Evolutionary conservation across 2,329 filamentous ascomycete species (phyloP), one percentile per base, ranked within the genome.

Genomic region (Trichoderma breve): DNA sequence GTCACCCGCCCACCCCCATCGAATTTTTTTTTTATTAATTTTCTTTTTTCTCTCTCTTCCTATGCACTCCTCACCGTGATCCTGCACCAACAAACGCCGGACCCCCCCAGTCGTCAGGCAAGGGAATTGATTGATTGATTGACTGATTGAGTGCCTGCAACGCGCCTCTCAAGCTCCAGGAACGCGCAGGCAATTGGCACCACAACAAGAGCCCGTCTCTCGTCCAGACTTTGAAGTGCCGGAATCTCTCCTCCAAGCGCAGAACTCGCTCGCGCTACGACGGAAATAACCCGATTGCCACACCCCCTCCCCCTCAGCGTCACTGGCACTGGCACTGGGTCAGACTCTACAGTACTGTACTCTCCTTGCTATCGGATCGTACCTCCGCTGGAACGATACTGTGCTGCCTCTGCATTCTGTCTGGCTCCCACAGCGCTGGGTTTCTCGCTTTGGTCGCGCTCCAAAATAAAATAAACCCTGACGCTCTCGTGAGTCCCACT

Each of bases 251-350:
- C 34, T 14, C 39, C 39, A 60, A 21, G 55, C 55, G 28, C 55
- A 32, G n/a, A 34, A 32, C 55, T 32, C 15, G 28, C 26, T 72
- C 60, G 71, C 71, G 43, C 71, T 72, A 78, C 75, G 68, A 77
- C 77, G 77, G 77, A 80, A 80, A 80, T 77, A 79, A 76, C 75
- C 79, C 78, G 78, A 80, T 77, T 79, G 62, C 73, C 73, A 74
- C 73, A 74, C 74, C 26, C 75, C 75, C 71, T 36, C 34, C 76
- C 73, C 73, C 15, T 15, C 43, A 47, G 43, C 43, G 18, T 73
- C 69, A 62, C 68, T 66, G 47, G 63, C 15, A 43, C 12, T 14
- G 39, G 73, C 69, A 62, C 68, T 66, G 47, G 63, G 63, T 66
- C 63, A 55, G 47, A 66, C 47, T 39, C 39, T 36, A 5, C 34